Evolutionary conservation across 352 stramenopile species (phyloP).

Genomic region (Phytopythium mirpurense): DNA sequence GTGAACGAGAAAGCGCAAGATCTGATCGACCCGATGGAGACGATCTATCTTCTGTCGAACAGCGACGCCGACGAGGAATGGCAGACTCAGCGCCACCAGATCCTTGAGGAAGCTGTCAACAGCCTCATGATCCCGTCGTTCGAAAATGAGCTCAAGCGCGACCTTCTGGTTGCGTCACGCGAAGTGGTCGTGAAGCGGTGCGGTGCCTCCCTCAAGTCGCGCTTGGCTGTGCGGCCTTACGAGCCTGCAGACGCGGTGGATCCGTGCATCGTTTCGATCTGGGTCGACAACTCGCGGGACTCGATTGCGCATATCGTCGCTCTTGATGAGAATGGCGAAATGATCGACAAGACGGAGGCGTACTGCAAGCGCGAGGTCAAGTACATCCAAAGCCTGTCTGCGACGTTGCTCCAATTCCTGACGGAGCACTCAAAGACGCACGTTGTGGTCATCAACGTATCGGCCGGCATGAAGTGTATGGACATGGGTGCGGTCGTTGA

Average conservation of each 20-base stretch:
- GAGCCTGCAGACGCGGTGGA: slow-evolving; percentile 73
- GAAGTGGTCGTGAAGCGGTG: slow-evolving; percentile 78
- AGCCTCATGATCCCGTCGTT: slow-evolving; percentile 82
- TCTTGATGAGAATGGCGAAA: slow-evolving; percentile 80
- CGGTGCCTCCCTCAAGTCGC: slow-evolving; percentile 55
- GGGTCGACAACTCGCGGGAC: slow-evolving; percentile 73
- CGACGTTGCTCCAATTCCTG: slow-evolving; percentile 77
- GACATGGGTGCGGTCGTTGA: slow-evolving; percentile 87
- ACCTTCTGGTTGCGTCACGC: slow-evolving; percentile 63
- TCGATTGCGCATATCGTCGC: slow-evolving; percentile 82
- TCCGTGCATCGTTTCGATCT: slow-evolving; percentile 84
- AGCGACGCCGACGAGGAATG: slow-evolving; percentile 74
- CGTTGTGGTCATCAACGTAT: slow-evolving; percentile 87
- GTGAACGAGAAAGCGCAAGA: slow-evolving; percentile 81
- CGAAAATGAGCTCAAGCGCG: slow-evolving; percentile 80
- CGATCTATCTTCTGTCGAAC: slow-evolving; percentile 52
- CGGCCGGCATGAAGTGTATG: slow-evolving; percentile 87
- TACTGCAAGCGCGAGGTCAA: slow-evolving; percentile 76
- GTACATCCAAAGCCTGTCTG: slow-evolving; percentile 68
- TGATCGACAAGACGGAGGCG: slow-evolving; percentile 83
- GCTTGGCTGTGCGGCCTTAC: slow-evolving; percentile 70
- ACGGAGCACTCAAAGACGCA: slow-evolving; percentile 76
- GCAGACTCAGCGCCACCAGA: slow-evolving; percentile 77
- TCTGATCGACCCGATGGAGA: slow-evolving; percentile 75
- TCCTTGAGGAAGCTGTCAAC: slow-evolving; percentile 82